phyloP scores from a whole-genome alignment of 768 basidiomycete genomes.

The Psilocybe azurescens region DNA sequence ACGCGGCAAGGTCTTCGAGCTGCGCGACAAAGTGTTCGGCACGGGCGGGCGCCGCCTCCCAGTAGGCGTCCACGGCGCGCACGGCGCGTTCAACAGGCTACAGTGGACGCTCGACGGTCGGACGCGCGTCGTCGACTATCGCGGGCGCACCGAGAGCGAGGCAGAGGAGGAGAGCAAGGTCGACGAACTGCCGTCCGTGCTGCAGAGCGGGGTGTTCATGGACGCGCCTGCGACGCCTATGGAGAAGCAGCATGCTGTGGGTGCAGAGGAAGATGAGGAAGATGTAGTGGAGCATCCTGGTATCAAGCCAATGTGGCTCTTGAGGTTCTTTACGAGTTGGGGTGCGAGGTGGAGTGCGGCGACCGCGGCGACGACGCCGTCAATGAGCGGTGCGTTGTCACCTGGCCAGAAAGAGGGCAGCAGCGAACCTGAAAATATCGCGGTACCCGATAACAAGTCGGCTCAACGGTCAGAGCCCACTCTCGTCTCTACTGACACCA shows the following conservation, averaged over 20 bases:
- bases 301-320: constrained; percentile 78
- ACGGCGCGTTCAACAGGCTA: constrained; percentile 58
- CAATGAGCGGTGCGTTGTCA: neutral
- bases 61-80: constrained; percentile 57
- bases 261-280: constrained; percentile 48
- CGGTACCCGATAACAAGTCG: neutral
- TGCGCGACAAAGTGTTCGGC: constrained; percentile 75
- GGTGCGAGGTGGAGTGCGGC: constrained; percentile 63
- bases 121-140: constrained; percentile 64
- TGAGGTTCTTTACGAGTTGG: constrained; percentile 81
- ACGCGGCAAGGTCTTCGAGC: constrained; percentile 63
- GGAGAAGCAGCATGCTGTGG: constrained; percentile 4
- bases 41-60: constrained; percentile 56
- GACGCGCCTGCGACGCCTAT: constrained; percentile 7
- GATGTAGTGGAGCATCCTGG: constrained; percentile 60
- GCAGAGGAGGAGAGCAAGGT: constrained; percentile 69
- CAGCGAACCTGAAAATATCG: neutral
- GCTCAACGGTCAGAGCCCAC: neutral
- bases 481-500: neutral
- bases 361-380: neutral
- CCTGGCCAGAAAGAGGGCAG: neutral
- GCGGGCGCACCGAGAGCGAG: constrained; percentile 79
- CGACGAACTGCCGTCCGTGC: constrained; percentile 19
- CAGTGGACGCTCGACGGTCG: constrained; percentile 75
- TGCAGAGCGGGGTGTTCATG: neutral